Conservation (phyloP, 2,329 filamentous ascomycete species). For the Neonectria magnoliae region DNA sequence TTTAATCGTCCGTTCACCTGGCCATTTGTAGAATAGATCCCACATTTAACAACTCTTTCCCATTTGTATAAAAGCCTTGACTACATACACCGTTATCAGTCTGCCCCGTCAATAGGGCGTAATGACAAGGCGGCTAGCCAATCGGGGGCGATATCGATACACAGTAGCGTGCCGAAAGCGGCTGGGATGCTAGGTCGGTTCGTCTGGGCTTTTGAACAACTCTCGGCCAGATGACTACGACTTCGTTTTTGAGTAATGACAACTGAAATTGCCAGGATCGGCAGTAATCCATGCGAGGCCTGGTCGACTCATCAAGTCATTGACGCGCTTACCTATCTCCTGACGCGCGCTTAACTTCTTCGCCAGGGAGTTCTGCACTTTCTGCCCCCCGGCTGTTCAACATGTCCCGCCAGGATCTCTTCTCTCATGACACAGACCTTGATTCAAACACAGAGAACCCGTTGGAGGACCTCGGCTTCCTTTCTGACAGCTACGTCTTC, state of each 20-base stretch:
- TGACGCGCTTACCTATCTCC: background rate
- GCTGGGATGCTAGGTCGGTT: background rate
- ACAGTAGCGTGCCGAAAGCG: constrained; percentile 1
- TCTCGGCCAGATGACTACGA: background rate
- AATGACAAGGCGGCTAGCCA: constrained; percentile 19
- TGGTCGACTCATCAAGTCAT: no score
- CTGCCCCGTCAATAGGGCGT: constrained; percentile 23
- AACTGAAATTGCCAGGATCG: background rate
- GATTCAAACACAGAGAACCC: background rate
- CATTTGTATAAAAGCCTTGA: background rate
- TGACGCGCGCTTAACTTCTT: background rate
- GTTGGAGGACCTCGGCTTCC: constrained; percentile 5
- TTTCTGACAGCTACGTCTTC: constrained; percentile 1
- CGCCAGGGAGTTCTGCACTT: background rate
- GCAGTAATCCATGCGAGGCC: background rate
- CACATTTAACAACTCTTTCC: background rate
- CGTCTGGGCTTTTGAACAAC: background rate
- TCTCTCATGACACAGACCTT: background rate
- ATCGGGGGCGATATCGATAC: constrained; percentile 11
- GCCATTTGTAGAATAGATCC: background rate
- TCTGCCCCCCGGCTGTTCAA: background rate
- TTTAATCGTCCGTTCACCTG: background rate
- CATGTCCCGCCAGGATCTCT: background rate
- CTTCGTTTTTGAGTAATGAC: background rate
- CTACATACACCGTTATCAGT: background rate